These are phyloP conservation scores for Stropharia rugosoannulata DNA, from an alignment of 768 basidiomycete species.

Conservation along the genomic window DNA sequence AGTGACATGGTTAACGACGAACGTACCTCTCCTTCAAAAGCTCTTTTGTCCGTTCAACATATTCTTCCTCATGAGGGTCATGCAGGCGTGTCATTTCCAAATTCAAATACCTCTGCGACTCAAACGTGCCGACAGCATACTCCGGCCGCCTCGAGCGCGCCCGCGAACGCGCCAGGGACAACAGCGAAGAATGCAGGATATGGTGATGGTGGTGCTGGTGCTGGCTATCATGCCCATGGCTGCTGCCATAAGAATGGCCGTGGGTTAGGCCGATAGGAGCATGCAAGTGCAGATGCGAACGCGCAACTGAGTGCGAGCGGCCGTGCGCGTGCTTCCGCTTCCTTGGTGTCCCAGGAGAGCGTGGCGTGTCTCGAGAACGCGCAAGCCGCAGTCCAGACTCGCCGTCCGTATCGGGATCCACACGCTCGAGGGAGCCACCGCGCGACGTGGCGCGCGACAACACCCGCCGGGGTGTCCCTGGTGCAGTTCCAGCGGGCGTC, in stretches of 20 bases:
- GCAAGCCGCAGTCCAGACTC: not conserved
- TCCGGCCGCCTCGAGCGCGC: slow-evolving; percentile 34
- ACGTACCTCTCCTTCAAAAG: slow-evolving; percentile 45
- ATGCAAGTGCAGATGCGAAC: slow-evolving; percentile 7
- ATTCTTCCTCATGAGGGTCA: slow-evolving; percentile 45
- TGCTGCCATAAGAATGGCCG: slow-evolving; percentile 23
- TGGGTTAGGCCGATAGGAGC: not conserved
- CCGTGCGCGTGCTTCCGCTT: not conserved
- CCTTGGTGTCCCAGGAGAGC: not conserved
- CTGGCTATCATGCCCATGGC: slow-evolving; percentile 33
- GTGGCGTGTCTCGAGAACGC: not conserved
- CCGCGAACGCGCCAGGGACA: slow-evolving; percentile 31
- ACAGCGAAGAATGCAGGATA: slow-evolving; percentile 36
- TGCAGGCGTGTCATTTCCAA: slow-evolving; percentile 55
- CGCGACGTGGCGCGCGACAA: slow-evolving; percentile 5
- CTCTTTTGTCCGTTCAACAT: slow-evolving; percentile 39
- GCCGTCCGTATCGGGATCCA: not conserved
- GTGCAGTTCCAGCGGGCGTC: slow-evolving; percentile 4
- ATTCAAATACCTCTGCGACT: slow-evolving; percentile 68
- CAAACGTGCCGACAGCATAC: slow-evolving; percentile 69
- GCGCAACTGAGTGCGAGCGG: not conserved
- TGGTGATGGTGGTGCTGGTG: slow-evolving; percentile 6
- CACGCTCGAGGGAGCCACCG: not conserved
- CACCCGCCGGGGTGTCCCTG: slow-evolving; percentile 2
- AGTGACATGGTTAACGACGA: not conserved